These are phyloP conservation scores for Madurella fahalii DNA, from an alignment of 2,329 filamentous ascomycete species.

Conservation along the genomic window DNA sequence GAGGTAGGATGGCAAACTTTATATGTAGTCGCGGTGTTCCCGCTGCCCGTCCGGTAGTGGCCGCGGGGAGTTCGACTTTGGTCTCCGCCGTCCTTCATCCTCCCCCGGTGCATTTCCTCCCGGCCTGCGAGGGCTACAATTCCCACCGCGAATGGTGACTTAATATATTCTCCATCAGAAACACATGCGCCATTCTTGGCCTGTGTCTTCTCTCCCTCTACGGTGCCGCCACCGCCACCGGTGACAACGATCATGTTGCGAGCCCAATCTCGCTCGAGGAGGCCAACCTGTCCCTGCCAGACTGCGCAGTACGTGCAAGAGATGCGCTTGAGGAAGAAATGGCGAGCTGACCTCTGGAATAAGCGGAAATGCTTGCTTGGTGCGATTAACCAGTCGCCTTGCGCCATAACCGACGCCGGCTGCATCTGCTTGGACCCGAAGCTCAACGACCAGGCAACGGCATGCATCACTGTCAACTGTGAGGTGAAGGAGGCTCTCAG, in stretches of 20 bases:
- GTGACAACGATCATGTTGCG: no score
- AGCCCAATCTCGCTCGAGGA: conserved; percentile 7
- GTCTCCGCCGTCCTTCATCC: background rate
- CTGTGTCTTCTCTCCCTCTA: conserved; percentile 13
- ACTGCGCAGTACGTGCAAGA: conserved; percentile 15
- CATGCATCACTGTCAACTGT: conserved; percentile 14
- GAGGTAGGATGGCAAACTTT: background rate
- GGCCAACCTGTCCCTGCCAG: conserved; percentile 2
- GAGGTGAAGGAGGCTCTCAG: conserved; percentile 16
- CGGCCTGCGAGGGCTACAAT: conserved; percentile 4
- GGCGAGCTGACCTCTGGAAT: background rate
- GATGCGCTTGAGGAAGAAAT: background rate
- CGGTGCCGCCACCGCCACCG: background rate
- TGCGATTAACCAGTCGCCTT: background rate
- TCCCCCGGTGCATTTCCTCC: background rate
- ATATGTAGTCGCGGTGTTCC: conserved; percentile 7
- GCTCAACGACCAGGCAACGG: conserved; percentile 26
- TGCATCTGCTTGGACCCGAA: conserved; percentile 32
- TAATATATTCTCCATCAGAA: conserved; percentile 12
- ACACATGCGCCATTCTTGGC: conserved; percentile 14
- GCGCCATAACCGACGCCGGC: conserved; percentile 13
- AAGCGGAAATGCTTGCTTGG: background rate
- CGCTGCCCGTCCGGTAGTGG: background rate
- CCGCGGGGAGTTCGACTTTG: background rate
- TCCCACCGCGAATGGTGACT: conserved; percentile 11